Conservation (phyloP, 345 rosid species). For the Balakata baccata region DNA sequence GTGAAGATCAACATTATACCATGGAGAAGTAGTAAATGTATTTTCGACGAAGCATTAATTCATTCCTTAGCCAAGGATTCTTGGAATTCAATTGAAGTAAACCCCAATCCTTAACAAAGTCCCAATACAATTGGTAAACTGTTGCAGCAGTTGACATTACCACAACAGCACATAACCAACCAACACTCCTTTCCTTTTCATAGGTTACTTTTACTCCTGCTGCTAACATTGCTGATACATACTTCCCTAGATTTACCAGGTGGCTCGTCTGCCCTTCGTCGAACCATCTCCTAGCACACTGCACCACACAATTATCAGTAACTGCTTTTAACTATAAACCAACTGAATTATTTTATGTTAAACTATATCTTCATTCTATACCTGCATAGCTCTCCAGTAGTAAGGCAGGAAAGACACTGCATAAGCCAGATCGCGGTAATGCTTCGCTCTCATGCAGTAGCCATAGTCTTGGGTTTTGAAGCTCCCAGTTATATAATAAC, state of each 20-base stretch:
- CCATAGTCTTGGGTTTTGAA: conserved; percentile 82
- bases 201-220: conserved; percentile 91
- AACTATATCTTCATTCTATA: conserved; percentile 12
- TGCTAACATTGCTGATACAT: conserved; percentile 94
- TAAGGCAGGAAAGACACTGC: conserved; percentile 96
- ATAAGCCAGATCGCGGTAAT: conserved; percentile 83
- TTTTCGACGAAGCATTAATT: conserved; percentile 84
- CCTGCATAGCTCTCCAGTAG: conserved; percentile 99
- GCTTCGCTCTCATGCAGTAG: conserved; percentile 70
- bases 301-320: conserved; percentile 15
- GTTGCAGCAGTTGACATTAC: conserved; percentile 80
- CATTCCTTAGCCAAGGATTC: conserved; percentile 98
- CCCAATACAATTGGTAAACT: conserved; percentile 94
- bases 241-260: conserved; percentile 83
- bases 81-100: conserved; percentile 77
- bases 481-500: conserved; percentile 94
- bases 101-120: conserved; percentile 98
- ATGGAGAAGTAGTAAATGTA: conserved; percentile 86
- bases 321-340: conserved; percentile 5
- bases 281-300: conserved; percentile 97
- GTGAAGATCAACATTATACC: conserved; percentile 43
- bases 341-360: not conserved
- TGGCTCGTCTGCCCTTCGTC: conserved; percentile 79
- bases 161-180: conserved; percentile 71
- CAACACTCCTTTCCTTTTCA: conserved; percentile 60